A percentile compares a stretch with the other conserved stretches of the same genome.
Evolutionary conservation across 2,329 filamentous ascomycete genomes (phyloP).

Genomic region (Aspergillus chevalieri): DNA sequence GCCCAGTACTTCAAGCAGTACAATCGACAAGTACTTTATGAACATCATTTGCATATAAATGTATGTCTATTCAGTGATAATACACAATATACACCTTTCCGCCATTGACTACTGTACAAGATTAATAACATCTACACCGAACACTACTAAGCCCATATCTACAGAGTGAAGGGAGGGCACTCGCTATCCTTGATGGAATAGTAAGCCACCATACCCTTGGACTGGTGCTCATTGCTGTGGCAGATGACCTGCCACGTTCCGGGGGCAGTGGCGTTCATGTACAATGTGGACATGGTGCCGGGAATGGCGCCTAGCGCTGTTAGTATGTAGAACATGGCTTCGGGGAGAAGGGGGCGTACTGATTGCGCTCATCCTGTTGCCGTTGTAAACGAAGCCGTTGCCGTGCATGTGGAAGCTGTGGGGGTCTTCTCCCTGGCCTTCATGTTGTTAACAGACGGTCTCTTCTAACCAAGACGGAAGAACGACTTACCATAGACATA

Average conservation of each 20-base stretch:
- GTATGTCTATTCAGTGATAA: too few relatives aligned
- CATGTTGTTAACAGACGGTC: not conserved
- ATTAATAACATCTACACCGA: too few relatives aligned
- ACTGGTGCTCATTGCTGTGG: slow-evolving; percentile 7
- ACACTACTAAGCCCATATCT: too few relatives aligned
- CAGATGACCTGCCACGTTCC: slow-evolving; percentile 14
- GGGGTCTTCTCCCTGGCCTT: slow-evolving; percentile 11
- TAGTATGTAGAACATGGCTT: not conserved
- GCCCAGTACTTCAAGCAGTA: too few relatives aligned
- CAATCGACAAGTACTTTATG: too few relatives aligned
- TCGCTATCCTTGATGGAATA: not conserved
- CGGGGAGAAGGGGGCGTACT: not conserved
- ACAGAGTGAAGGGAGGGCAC: not conserved
- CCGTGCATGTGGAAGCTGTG: slow-evolving; percentile 27
- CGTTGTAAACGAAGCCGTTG: slow-evolving; percentile 15
- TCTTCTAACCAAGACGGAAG: not conserved
- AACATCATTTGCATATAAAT: too few relatives aligned
- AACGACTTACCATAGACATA: slow-evolving; percentile 14
- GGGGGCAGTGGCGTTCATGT: slow-evolving; percentile 17
- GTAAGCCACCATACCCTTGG: slow-evolving; percentile 4
- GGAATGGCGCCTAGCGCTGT: slow-evolving; percentile 12
- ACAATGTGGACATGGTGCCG: slow-evolving; percentile 19
- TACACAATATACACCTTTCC: too few relatives aligned
- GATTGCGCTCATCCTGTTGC: slow-evolving; percentile 3
- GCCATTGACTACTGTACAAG: too few relatives aligned